Conservation (phyloP, 1,284 basidiomycete genomes). For the Ustilago esculenta region DNA sequence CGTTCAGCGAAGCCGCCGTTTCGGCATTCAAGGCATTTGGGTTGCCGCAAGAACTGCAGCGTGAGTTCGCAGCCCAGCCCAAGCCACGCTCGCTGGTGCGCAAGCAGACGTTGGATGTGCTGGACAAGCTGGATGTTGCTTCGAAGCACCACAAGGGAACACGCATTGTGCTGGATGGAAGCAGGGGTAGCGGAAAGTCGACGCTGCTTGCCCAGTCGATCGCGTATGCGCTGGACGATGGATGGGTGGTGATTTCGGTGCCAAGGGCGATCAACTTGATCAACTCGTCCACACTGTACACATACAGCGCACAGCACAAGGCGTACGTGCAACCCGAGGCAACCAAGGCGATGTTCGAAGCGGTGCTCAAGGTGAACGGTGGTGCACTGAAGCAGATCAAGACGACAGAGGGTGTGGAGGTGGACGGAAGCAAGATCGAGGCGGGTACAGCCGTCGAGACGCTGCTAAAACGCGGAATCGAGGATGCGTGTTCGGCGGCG, state of each 20-base stretch:
- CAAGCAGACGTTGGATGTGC: slow-evolving; percentile 51
- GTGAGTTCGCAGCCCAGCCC: slow-evolving; percentile 43
- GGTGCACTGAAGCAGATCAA: slow-evolving; percentile 30
- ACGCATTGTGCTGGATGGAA: slow-evolving; percentile 70
- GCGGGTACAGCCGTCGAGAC: slow-evolving; percentile 40
- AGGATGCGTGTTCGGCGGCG: slow-evolving; percentile 16
- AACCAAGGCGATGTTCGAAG: slow-evolving; percentile 64
- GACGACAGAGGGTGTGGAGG: slow-evolving; percentile 15
- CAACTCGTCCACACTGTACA: slow-evolving; percentile 79
- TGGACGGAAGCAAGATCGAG: slow-evolving; percentile 34
- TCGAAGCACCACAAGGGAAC: slow-evolving; percentile 19
- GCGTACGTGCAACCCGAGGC: slow-evolving; percentile 80
- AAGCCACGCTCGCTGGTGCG: slow-evolving; percentile 52
- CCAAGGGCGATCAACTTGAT: slow-evolving; percentile 81
- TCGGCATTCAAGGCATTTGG: slow-evolving; percentile 53
- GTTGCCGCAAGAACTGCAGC: slow-evolving; percentile 51
- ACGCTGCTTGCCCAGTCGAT: slow-evolving; percentile 82
- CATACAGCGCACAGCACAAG: slow-evolving; percentile 79
- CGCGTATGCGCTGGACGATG: slow-evolving; percentile 76
- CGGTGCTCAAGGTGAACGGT: slow-evolving; percentile 67
- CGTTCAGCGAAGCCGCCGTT: slow-evolving; percentile 46
- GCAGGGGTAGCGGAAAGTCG: slow-evolving; percentile 82
- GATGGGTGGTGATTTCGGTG: slow-evolving; percentile 89
- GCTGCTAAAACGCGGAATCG: slow-evolving; percentile 33
- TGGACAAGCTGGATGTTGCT: slow-evolving; percentile 49